Conservation (phyloP, 805 yeast genomes). For the Novakomyces olei region DNA sequence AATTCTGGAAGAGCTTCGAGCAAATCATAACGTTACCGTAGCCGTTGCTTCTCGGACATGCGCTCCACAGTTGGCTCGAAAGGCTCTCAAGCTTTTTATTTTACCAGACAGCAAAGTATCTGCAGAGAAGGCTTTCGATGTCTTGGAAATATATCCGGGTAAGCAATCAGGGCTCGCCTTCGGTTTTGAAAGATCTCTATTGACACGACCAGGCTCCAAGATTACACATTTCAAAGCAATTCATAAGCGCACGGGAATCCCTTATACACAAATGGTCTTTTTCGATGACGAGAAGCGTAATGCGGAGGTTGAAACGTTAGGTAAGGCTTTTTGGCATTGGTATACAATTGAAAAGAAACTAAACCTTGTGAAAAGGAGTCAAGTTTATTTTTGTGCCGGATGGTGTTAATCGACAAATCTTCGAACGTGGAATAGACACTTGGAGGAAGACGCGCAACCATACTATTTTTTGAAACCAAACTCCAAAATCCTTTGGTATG, state of each 20-base stretch:
- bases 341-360: too few species aligned
- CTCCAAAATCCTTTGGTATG: too few species aligned
- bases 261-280: constrained; percentile 30
- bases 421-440: too few species aligned
- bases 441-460: too few species aligned
- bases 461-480: too few species aligned
- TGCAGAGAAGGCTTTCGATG: constrained; percentile 30
- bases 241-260: constrained; percentile 25
- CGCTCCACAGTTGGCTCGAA: constrained; percentile 47
- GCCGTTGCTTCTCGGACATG: constrained; percentile 63
- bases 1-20: constrained; percentile 32
- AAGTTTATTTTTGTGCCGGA: constrained; percentile 41
- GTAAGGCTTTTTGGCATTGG: too few species aligned
- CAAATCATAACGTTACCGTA: constrained; percentile 26
- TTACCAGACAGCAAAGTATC: constrained; percentile 27
- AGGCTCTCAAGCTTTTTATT: constrained; percentile 31
- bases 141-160: constrained; percentile 48
- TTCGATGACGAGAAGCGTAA: constrained; percentile 70
- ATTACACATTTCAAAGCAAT: constrained; percentile 32
- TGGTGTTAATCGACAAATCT: constrained; percentile 37
- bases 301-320: constrained; percentile 43
- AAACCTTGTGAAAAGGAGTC: too few species aligned
- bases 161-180: not conserved
- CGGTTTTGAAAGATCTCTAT: constrained; percentile 7
- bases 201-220: constrained; percentile 23